Conservation (phyloP, 352 stramenopile genomes). For the Pythium scleroteichum region DNA sequence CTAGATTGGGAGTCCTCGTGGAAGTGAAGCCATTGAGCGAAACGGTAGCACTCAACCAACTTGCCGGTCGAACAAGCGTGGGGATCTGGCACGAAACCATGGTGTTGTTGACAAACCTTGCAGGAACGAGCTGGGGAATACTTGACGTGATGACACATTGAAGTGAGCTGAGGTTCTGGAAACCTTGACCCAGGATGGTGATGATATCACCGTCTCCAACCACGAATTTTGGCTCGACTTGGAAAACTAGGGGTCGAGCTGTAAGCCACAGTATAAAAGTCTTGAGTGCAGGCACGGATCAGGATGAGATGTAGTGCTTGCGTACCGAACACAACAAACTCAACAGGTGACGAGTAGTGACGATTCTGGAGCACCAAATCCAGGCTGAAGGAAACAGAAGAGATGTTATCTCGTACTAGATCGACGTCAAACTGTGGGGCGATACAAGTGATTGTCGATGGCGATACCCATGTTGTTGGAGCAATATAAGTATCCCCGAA, state of each 20-base stretch:
- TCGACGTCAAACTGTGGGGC: not conserved
- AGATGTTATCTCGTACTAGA: not conserved
- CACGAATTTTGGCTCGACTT: slow-evolving; percentile 1
- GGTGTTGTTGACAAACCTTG: slow-evolving; percentile 33
- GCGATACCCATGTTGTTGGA: slow-evolving; percentile 6
- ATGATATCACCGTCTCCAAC: slow-evolving; percentile 27
- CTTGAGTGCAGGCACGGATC: not conserved
- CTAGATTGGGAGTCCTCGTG: not conserved
- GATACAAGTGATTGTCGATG: slow-evolving; percentile 15
- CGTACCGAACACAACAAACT: slow-evolving; percentile 23
- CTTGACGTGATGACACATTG: slow-evolving; percentile 39
- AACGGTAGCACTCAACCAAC: slow-evolving; percentile 14
- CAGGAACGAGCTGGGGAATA: slow-evolving; percentile 28
- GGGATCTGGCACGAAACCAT: slow-evolving; percentile 36
- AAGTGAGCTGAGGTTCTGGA: slow-evolving; percentile 31
- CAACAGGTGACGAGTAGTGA: slow-evolving; percentile 2
- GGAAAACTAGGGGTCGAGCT: slow-evolving; percentile 12
- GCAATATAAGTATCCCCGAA: slow-evolving; percentile 10
- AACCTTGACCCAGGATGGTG: slow-evolving; percentile 36
- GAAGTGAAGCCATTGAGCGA: slow-evolving; percentile 19
- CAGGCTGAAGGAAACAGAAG: not conserved
- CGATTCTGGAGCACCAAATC: slow-evolving; percentile 5
- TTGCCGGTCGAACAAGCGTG: slow-evolving; percentile 14
- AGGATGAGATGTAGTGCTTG: not conserved
- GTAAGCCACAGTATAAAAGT: not conserved